A percentile compares a stretch with the other conserved stretches of the same genome.
These are phyloP conservation scores for Monosporozyma aerobia DNA, from an alignment of 805 yeast genomes.

Conservation along the genomic window DNA sequence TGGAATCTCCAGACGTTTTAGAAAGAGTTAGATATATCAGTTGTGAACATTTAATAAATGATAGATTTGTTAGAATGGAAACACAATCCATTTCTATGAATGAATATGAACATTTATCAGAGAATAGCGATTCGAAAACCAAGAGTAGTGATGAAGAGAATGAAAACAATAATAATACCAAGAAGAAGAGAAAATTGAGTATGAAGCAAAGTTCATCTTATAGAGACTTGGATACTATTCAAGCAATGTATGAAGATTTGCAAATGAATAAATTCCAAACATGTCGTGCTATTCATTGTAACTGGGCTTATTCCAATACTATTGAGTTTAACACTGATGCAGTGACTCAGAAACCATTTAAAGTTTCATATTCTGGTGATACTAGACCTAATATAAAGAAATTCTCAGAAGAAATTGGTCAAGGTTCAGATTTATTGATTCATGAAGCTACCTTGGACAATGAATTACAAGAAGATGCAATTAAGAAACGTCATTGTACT, in stretches of 20 bases:
- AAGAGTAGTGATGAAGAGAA: slow-evolving; percentile 4
- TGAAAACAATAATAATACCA: slow-evolving; percentile 1
- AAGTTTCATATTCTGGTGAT: slow-evolving; percentile 87
- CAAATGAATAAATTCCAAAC: slow-evolving; percentile 41
- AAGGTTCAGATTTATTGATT: slow-evolving; percentile 59
- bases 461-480: slow-evolving; percentile 67
- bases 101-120: slow-evolving; percentile 9
- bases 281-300: slow-evolving; percentile 78
- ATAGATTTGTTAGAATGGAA: slow-evolving; percentile 28
- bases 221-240: slow-evolving; percentile 25
- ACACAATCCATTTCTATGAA: slow-evolving; percentile 24
- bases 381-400: slow-evolving; percentile 64
- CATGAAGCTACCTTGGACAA: slow-evolving; percentile 94
- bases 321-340: slow-evolving; percentile 37
- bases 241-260: slow-evolving; percentile 34
- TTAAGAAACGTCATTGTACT: slow-evolving; percentile 77
- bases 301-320: slow-evolving; percentile 63
- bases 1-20: slow-evolving; percentile 38
- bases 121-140: background rate
- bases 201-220: slow-evolving; percentile 16
- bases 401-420: slow-evolving; percentile 58
- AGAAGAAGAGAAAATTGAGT: slow-evolving; percentile 19
- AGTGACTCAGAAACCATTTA: slow-evolving; percentile 36
- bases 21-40: slow-evolving; percentile 43
- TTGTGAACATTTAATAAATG: slow-evolving; percentile 48